Evolutionary conservation across 208 protist species (phyloP).

Genomic region (Leishmania braziliensis): DNA sequence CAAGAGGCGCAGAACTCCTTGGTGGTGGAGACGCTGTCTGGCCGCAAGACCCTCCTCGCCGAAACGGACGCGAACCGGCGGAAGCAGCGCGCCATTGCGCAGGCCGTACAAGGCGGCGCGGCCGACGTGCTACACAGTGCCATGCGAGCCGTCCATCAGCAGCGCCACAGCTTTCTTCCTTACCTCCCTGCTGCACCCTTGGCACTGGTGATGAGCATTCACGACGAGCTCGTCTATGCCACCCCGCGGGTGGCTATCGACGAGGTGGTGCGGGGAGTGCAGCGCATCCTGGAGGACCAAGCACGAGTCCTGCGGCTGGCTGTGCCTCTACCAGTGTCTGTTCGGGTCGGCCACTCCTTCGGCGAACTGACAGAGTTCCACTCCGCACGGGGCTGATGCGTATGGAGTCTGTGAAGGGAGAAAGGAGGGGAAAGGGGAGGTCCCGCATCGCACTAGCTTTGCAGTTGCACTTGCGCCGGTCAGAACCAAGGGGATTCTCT

Average conservation of each 20-base stretch:
- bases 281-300: conserved; percentile 56
- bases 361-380: conserved; percentile 41
- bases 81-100: conserved; percentile 69
- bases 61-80: conserved; percentile 49
- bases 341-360: conserved; percentile 52
- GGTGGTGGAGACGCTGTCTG: conserved; percentile 50
- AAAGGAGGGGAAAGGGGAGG: background rate
- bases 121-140: conserved; percentile 82
- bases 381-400: background rate
- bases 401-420: background rate
- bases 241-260: conserved; percentile 43
- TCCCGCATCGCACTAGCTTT: background rate
- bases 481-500: background rate
- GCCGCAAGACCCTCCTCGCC: conserved; percentile 42
- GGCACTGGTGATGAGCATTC: conserved; percentile 67
- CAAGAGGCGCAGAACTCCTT: conserved; percentile 38
- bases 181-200: conserved; percentile 56
- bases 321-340: conserved; percentile 70
- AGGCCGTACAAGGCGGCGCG: conserved; percentile 83
- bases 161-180: conserved; percentile 55
- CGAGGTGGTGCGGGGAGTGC: conserved; percentile 47
- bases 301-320: conserved; percentile 31
- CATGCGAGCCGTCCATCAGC: conserved; percentile 72
- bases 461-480: background rate
- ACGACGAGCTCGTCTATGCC: conserved; percentile 88